phyloP scores from a whole-genome alignment of 305 asterid genomes.

The Solanum hybrid region DNA sequence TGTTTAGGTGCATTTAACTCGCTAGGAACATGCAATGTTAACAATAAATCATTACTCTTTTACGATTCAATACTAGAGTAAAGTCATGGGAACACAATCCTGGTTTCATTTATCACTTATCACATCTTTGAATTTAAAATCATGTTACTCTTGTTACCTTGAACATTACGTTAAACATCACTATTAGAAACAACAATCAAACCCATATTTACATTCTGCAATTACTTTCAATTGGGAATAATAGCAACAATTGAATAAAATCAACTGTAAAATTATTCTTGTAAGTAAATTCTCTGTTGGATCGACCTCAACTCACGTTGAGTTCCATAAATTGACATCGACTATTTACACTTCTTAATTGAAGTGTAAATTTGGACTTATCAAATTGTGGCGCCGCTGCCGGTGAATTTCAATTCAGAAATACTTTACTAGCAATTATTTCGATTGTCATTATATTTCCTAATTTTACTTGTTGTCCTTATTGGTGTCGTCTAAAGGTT shows the following conservation, averaged over 20 bases:
- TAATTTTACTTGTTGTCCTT: background rate
- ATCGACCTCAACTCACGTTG: background rate
- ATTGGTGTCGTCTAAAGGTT: background rate
- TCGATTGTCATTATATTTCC: background rate
- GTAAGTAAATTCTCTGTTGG: too few relatives aligned
- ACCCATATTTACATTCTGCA: too few relatives aligned
- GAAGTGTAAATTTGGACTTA: background rate
- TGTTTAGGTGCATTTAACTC: background rate
- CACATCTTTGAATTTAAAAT: background rate
- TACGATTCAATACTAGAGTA: background rate
- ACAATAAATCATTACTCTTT: background rate
- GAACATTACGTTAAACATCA: too few relatives aligned
- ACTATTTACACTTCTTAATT: background rate
- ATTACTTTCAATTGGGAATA: too few relatives aligned
- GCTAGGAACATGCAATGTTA: background rate
- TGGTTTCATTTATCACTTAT: background rate
- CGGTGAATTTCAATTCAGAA: background rate
- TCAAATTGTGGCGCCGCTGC: background rate
- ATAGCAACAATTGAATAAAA: too few relatives aligned
- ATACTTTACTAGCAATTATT: background rate
- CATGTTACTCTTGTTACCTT: too few relatives aligned
- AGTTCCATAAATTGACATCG: background rate
- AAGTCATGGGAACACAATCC: background rate
- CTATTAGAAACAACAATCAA: too few relatives aligned
- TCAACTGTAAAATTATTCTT: too few relatives aligned